phyloP scores from a whole-genome alignment of 2,329 filamentous ascomycete species.

The Phialemoniopsis sp. region DNA sequence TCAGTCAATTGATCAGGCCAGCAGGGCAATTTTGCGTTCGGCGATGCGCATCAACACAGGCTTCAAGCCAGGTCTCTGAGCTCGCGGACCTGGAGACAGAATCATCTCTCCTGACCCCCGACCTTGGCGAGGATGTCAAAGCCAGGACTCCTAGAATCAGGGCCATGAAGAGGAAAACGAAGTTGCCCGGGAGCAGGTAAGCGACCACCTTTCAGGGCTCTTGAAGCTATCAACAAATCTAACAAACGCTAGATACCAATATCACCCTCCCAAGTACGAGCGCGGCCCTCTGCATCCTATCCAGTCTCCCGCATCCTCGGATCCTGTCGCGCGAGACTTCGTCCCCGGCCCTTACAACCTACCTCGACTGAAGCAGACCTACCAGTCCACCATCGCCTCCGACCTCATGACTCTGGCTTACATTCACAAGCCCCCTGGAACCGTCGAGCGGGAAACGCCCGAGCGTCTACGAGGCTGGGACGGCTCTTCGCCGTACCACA shows the following conservation, averaged over 20 bases:
- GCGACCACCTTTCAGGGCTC: slow-evolving; percentile 15
- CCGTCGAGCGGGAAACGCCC: slow-evolving; percentile 43
- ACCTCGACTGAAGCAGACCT: slow-evolving; percentile 86
- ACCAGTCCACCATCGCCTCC: slow-evolving; percentile 76
- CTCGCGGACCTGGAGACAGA: slow-evolving; percentile 46
- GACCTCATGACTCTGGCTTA: slow-evolving; percentile 90
- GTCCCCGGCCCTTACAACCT: slow-evolving; percentile 86
- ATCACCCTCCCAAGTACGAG: slow-evolving; percentile 89
- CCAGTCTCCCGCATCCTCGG: slow-evolving; percentile 80
- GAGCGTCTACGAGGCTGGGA: slow-evolving; percentile 82
- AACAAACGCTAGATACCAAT: slow-evolving; percentile 70
- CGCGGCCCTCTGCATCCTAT: slow-evolving; percentile 91
- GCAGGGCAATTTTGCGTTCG: slow-evolving; percentile 24
- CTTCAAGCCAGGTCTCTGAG: slow-evolving; percentile 18
- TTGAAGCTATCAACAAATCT: slow-evolving; percentile 14
- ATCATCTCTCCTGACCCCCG: slow-evolving; percentile 41
- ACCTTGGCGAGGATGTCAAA: slow-evolving; percentile 32
- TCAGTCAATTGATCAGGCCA: slow-evolving; percentile 4
- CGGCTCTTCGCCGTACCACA: slow-evolving; percentile 88
- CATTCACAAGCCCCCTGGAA: slow-evolving; percentile 78
- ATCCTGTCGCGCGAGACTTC: slow-evolving; percentile 84
- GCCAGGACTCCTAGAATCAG: slow-evolving; percentile 33
- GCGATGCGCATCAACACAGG: slow-evolving; percentile 44
- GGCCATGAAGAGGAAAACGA: slow-evolving; percentile 23
- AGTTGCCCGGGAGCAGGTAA: slow-evolving; percentile 44